Evolutionary conservation across 2,329 filamentous ascomycete species (phyloP).

Genomic region (Lachnellula hyalina): DNA sequence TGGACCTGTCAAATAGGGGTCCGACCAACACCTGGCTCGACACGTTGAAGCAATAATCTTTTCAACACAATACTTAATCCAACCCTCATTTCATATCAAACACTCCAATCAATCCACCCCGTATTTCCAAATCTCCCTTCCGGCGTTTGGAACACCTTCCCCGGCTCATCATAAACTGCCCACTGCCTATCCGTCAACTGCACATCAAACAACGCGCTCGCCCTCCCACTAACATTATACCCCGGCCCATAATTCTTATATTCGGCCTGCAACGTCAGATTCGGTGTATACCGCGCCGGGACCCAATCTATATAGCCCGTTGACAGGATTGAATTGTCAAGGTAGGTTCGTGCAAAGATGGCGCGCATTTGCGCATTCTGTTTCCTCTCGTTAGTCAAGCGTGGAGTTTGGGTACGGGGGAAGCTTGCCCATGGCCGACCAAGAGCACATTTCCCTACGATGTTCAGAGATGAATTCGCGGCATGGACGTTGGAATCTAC

Average conservation of each 20-base stretch:
- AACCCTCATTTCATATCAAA: constrained; percentile 3
- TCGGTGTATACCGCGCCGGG: constrained; percentile 13
- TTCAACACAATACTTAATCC: not conserved
- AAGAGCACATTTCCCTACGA: constrained; percentile 42
- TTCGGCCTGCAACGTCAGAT: constrained; percentile 46
- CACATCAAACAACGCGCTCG: constrained; percentile 11
- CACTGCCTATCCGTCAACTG: constrained; percentile 17
- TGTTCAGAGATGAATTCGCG: constrained; percentile 41
- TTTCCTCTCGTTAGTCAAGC: not conserved
- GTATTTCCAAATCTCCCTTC: constrained; percentile 20
- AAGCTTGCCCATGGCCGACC: constrained; percentile 43
- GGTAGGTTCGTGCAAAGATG: constrained; percentile 42
- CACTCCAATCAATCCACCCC: constrained; percentile 21
- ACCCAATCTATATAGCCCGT: constrained; percentile 46
- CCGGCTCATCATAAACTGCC: constrained; percentile 13
- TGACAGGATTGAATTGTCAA: constrained; percentile 43
- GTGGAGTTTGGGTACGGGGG: not conserved
- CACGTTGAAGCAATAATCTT: not conserved
- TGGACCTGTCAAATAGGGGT: no score
- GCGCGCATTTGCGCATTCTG: constrained; percentile 46
- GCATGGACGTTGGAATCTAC: constrained; percentile 48
- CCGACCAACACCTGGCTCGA: no score
- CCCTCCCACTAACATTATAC: constrained; percentile 40
- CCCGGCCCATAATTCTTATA: constrained; percentile 44
- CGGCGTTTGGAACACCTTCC: constrained; percentile 21